Conservation (phyloP, 176 grass and related monocot species). For the Melocanna baccifera region DNA sequence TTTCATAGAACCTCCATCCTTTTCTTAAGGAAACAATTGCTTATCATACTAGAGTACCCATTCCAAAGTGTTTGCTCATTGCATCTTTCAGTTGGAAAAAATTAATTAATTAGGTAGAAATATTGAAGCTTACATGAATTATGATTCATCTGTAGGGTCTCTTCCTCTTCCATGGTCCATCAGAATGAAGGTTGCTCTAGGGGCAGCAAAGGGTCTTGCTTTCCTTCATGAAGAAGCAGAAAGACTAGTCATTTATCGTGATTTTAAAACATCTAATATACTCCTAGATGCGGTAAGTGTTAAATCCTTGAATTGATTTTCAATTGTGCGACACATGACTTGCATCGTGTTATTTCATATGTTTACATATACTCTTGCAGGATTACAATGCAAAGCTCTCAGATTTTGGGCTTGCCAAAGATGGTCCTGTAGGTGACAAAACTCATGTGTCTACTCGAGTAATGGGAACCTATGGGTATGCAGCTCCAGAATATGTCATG, state of each 20-base stretch:
- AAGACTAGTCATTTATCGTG: conserved; percentile 87
- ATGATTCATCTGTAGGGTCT: conserved; percentile 44
- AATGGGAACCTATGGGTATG: conserved; percentile 91
- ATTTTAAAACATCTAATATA: conserved; percentile 90
- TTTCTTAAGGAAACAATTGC: neutral
- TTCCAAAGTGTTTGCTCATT: conserved; percentile 8
- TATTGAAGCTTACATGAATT: conserved; percentile 10
- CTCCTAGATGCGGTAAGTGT: conserved; percentile 55
- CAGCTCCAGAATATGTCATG: conserved; percentile 87
- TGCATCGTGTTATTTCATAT: conserved; percentile 7
- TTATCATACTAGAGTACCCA: neutral
- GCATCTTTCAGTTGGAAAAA: neutral
- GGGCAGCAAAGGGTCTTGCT: conserved; percentile 72
- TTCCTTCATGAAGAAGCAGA: conserved; percentile 84
- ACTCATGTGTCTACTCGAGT: conserved; percentile 84
- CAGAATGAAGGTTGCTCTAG: conserved; percentile 82
- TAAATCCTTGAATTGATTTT: neutral
- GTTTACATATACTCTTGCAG: conserved; percentile 46
- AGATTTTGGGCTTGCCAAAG: conserved; percentile 87
- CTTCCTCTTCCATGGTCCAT: conserved; percentile 72
- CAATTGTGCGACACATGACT: neutral
- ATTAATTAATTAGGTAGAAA: neutral
- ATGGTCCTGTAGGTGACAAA: conserved; percentile 81
- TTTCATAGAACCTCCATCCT: neutral
- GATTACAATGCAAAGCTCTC: conserved; percentile 86